These are phyloP conservation scores for Udeniomyces megalosporus DNA, from an alignment of 768 basidiomycete species.

Conservation along the genomic window DNA sequence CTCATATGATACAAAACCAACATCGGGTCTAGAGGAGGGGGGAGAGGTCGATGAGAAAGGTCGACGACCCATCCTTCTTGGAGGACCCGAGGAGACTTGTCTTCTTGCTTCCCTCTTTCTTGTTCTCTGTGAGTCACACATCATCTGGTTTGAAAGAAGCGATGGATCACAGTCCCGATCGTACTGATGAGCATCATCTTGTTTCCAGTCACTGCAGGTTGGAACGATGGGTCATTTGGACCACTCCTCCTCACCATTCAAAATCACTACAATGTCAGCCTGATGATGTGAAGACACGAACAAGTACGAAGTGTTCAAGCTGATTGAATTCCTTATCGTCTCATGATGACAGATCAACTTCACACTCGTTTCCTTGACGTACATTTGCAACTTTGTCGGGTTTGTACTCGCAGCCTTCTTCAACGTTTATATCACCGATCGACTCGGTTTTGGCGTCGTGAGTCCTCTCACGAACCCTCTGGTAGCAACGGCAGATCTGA, in stretches of 20 bases:
- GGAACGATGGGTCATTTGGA: constrained; percentile 17
- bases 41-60: not conserved
- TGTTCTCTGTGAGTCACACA: not conserved
- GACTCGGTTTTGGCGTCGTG: constrained; percentile 27
- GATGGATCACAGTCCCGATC: not conserved
- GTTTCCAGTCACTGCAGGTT: constrained; percentile 6
- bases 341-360: not conserved
- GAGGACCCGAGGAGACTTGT: not conserved
- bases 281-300: too few relatives aligned
- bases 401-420: constrained; percentile 31
- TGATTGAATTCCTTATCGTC: too few relatives aligned
- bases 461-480: not conserved
- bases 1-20: too few relatives aligned
- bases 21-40: too few relatives aligned
- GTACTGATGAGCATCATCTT: not conserved
- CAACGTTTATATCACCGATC: constrained; percentile 36
- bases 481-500: not conserved
- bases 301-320: too few relatives aligned
- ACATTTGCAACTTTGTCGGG: constrained; percentile 35
- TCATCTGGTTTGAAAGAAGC: not conserved
- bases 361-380: constrained; percentile 30
- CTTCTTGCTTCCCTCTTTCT: not conserved
- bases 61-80: not conserved
- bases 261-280: constrained; percentile 12
- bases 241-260: constrained; percentile 19